These are phyloP conservation scores for Fibroporia radiculosa DNA, from an alignment of 768 basidiomycete species.

Conservation along the genomic window DNA sequence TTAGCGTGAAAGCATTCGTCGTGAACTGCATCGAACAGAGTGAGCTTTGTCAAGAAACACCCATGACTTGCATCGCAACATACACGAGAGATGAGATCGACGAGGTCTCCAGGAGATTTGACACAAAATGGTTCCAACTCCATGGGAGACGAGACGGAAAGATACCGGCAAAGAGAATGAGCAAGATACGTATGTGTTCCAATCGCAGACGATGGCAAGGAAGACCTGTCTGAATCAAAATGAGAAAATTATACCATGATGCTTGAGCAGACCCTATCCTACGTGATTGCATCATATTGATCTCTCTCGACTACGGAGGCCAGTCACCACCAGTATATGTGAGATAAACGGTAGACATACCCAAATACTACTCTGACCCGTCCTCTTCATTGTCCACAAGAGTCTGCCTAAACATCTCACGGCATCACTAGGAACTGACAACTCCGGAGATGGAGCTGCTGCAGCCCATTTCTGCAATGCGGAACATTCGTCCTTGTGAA, in stretches of 20 bases:
- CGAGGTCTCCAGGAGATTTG: slow-evolving; percentile 50
- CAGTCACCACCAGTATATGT: neutral
- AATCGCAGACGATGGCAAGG: slow-evolving; percentile 38
- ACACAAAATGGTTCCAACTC: slow-evolving; percentile 55
- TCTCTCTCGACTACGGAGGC: slow-evolving; percentile 45
- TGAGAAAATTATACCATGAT: slow-evolving; percentile 3
- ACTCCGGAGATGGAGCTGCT: slow-evolving; percentile 37
- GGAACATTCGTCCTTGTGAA: slow-evolving; percentile 74
- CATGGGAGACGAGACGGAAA: slow-evolving; percentile 49
- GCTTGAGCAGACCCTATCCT: slow-evolving; percentile 22
- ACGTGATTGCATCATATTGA: slow-evolving; percentile 76
- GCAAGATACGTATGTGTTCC: slow-evolving; percentile 64
- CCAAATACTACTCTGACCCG: slow-evolving; percentile 48
- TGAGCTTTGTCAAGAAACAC: neutral
- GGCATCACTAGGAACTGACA: slow-evolving; percentile 63
- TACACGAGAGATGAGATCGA: slow-evolving; percentile 68
- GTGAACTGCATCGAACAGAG: slow-evolving; percentile 52
- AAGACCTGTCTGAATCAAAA: slow-evolving; percentile 48
- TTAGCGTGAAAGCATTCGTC: slow-evolving; percentile 86
- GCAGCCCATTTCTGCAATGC: slow-evolving; percentile 55
- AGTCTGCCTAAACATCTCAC: slow-evolving; percentile 74
- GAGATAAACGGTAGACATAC: slow-evolving; percentile 29
- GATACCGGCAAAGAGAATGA: slow-evolving; percentile 66
- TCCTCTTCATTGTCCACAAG: slow-evolving; percentile 54
- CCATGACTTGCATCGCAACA: slow-evolving; percentile 13